phyloP scores from a whole-genome alignment of 305 asterid genomes.

The Fraxinus paxiana region DNA sequence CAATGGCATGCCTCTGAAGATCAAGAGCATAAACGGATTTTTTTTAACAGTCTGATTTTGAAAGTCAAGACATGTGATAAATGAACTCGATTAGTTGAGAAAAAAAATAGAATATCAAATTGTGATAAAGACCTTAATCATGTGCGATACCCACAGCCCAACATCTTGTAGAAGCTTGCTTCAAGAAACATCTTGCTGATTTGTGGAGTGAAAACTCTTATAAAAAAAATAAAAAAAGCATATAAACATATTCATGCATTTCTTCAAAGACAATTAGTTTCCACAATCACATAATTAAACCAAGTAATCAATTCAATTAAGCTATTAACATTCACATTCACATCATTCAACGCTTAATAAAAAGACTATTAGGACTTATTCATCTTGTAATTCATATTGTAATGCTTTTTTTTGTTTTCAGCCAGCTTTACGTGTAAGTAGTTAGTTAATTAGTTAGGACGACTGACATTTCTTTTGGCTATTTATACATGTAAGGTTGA shows the following conservation, averaged over 20 bases:
- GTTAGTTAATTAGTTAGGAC: no score
- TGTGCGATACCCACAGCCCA: conserved; percentile 69
- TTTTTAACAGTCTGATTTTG: conserved; percentile 50
- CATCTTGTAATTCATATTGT: no score
- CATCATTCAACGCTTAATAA: not conserved
- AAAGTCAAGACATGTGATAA: conserved; percentile 8
- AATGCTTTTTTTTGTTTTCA: no score
- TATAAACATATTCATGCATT: not conserved
- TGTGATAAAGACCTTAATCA: conserved; percentile 44
- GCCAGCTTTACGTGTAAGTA: no score
- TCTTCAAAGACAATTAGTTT: not conserved
- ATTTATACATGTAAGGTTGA: no score
- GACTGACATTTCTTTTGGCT: no score
- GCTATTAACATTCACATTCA: not conserved
- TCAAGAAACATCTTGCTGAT: conserved; percentile 62
- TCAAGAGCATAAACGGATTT: not conserved
- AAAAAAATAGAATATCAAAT: not conserved
- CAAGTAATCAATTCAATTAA: not conserved
- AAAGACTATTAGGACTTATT: not conserved
- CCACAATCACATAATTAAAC: not conserved
- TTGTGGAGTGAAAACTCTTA: conserved; percentile 37
- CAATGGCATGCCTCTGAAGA: conserved; percentile 42
- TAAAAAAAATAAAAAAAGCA: conserved; percentile 8
- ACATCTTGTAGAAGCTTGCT: conserved; percentile 65
- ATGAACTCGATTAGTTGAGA: not conserved